A percentile compares a stretch with the other conserved stretches of the same genome.
phyloP scores from a whole-genome alignment of 768 basidiomycete species.

The Boletus subparvulus region DNA sequence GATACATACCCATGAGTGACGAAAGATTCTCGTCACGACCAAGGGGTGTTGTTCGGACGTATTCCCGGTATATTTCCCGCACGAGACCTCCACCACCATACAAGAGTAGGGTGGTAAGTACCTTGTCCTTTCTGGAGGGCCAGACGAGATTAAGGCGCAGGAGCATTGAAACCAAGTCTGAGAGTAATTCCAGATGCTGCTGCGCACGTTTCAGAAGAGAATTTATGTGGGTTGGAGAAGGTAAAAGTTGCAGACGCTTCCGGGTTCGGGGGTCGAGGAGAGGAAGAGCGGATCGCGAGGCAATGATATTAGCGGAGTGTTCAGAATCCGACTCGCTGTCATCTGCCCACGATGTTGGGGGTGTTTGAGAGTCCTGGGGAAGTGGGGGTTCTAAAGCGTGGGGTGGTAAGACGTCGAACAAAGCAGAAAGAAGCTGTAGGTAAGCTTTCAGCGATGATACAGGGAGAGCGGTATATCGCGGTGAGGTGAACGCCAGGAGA shows the following conservation, averaged over 20 bases:
- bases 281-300: slow-evolving; percentile 35
- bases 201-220: slow-evolving; percentile 50
- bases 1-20: slow-evolving; percentile 40
- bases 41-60: slow-evolving; percentile 59
- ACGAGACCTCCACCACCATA: slow-evolving; percentile 62
- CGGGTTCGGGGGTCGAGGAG: slow-evolving; percentile 57
- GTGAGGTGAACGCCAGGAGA: slow-evolving; percentile 59
- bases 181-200: slow-evolving; percentile 38
- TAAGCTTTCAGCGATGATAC: slow-evolving; percentile 49
- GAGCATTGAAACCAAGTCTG: slow-evolving; percentile 56
- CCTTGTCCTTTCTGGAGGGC: slow-evolving; percentile 53
- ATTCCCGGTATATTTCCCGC: slow-evolving; percentile 70
- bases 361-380: slow-evolving; percentile 12
- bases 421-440: slow-evolving; percentile 47
- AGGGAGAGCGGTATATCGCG: slow-evolving; percentile 55
- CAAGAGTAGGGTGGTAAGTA: slow-evolving; percentile 54
- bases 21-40: slow-evolving; percentile 52
- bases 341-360: slow-evolving; percentile 19
- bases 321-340: slow-evolving; percentile 47
- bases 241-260: slow-evolving; percentile 61
- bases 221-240: slow-evolving; percentile 51
- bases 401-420: slow-evolving; percentile 55
- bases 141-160: slow-evolving; percentile 59
- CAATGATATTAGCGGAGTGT: slow-evolving; percentile 34
- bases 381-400: slow-evolving; percentile 50